Evolutionary conservation across 179 eudicot species (phyloP).

Genomic region (Nepenthes alata): DNA sequence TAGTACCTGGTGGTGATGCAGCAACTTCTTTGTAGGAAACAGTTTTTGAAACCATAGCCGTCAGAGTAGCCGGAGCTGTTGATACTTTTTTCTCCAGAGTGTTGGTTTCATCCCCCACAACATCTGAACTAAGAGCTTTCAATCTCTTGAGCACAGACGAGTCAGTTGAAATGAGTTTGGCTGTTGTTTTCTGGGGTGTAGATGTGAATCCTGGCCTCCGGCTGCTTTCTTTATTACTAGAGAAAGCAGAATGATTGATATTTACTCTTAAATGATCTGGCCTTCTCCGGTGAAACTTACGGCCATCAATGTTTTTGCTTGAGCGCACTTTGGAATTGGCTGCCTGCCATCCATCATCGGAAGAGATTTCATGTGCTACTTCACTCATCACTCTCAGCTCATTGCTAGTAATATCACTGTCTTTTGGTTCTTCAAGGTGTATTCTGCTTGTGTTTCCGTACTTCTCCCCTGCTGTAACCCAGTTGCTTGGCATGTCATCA

Average conservation of each 20-base stretch:
- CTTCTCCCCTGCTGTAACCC: slow-evolving; percentile 15
- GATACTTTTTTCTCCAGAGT: slow-evolving; percentile 29
- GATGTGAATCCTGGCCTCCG: slow-evolving; percentile 27
- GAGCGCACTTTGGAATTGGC: slow-evolving; percentile 67
- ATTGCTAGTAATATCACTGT: slow-evolving; percentile 10
- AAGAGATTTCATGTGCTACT: slow-evolving; percentile 28
- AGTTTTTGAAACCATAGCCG: slow-evolving; percentile 67
- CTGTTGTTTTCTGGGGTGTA: slow-evolving; percentile 28
- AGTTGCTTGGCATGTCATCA: slow-evolving; percentile 18
- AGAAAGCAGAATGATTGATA: slow-evolving; percentile 25
- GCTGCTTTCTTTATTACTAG: slow-evolving; percentile 29
- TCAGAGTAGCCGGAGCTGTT: slow-evolving; percentile 20
- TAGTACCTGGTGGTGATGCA: slow-evolving; percentile 86
- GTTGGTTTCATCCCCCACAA: slow-evolving; percentile 13
- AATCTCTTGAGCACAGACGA: slow-evolving; percentile 31
- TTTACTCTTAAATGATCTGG: slow-evolving; percentile 66
- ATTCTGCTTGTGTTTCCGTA: slow-evolving; percentile 17
- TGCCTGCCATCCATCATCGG: slow-evolving; percentile 98
- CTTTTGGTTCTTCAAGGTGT: slow-evolving; percentile 21
- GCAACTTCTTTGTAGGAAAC: slow-evolving; percentile 96
- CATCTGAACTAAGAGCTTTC: slow-evolving; percentile 15
- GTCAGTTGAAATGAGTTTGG: slow-evolving; percentile 25
- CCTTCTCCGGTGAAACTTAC: slow-evolving; percentile 42
- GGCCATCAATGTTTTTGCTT: slow-evolving; percentile 24
- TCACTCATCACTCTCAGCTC: slow-evolving; percentile 26